These are phyloP conservation scores for Botryococcus braunii DNA, from an alignment of 163 green algal genomes.

Conservation along the genomic window DNA sequence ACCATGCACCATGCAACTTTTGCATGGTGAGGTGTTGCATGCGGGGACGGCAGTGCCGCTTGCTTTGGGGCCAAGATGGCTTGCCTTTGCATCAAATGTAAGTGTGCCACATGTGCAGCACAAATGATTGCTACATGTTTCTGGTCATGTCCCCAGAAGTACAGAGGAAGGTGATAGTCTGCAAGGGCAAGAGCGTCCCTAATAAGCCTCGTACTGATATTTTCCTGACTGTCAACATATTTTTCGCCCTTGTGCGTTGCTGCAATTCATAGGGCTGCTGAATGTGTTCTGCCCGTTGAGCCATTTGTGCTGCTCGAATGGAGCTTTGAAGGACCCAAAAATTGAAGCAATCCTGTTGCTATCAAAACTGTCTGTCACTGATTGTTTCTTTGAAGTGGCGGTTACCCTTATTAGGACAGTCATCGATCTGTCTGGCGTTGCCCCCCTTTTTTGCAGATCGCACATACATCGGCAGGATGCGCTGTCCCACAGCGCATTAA, in stretches of 20 bases:
- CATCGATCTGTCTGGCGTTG: neutral
- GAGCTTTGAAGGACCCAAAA: too few relatives aligned
- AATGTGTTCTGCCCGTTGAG: too few relatives aligned
- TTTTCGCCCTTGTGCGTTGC: neutral
- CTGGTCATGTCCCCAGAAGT: neutral
- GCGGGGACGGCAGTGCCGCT: constrained; percentile 14
- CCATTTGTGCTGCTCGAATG: too few relatives aligned
- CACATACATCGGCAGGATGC: constrained; percentile 3
- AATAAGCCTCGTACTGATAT: too few relatives aligned
- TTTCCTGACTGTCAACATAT: neutral
- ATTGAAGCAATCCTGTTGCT: too few relatives aligned
- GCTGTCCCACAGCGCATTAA: constrained; percentile 6
- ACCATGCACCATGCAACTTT: constrained; percentile 6
- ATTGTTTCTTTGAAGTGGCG: too few relatives aligned
- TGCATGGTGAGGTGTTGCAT: constrained; percentile 2
- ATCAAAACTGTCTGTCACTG: too few relatives aligned
- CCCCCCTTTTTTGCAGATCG: neutral
- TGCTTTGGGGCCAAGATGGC: constrained; percentile 34
- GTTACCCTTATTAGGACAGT: too few relatives aligned
- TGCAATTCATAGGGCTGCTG: neutral
- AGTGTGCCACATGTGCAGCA: neutral
- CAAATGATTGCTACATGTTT: neutral
- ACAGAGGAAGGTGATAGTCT: neutral
- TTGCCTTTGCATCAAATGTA: constrained; percentile 31
- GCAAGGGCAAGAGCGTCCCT: too few relatives aligned